Evolutionary conservation across 1,284 basidiomycete genomes (phyloP).

Genomic region (Malassezia sp.): DNA sequence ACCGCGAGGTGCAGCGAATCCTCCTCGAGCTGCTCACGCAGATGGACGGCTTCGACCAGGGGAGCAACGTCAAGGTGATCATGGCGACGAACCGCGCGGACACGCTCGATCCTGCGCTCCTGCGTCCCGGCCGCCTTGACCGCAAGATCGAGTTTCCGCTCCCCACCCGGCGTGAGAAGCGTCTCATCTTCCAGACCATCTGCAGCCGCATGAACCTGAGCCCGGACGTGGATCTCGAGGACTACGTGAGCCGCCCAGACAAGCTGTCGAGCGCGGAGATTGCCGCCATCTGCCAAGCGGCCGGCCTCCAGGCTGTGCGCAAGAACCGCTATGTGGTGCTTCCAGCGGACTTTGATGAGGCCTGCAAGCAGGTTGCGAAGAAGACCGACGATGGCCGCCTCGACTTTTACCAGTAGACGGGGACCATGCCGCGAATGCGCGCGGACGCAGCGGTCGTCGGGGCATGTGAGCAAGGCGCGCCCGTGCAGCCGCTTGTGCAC

Average conservation of each 20-base stretch:
- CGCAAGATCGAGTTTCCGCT: slow-evolving; percentile 97
- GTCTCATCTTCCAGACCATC: slow-evolving; percentile 95
- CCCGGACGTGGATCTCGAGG: slow-evolving; percentile 94
- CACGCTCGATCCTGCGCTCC: slow-evolving; percentile 66
- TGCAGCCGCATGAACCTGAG: slow-evolving; percentile 96
- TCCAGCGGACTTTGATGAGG: slow-evolving; percentile 79
- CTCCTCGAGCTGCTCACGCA: slow-evolving; percentile 95
- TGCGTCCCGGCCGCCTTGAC: slow-evolving; percentile 93
- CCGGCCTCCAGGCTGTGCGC: slow-evolving; percentile 91
- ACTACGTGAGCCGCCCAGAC: slow-evolving; percentile 94
- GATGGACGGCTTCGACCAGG: slow-evolving; percentile 99
- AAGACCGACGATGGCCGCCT: slow-evolving; percentile 41
- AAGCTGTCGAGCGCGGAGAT: slow-evolving; percentile 91
- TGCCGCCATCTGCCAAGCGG: slow-evolving; percentile 87
- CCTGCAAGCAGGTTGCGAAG: slow-evolving; percentile 45
- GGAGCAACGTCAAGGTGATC: slow-evolving; percentile 88
- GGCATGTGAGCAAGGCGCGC: too few relatives aligned
- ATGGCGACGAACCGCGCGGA: slow-evolving; percentile 47
- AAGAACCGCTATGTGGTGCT: slow-evolving; percentile 96
- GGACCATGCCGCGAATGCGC: too few relatives aligned
- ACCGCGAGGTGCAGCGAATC: slow-evolving; percentile 97
- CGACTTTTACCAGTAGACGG: slow-evolving; percentile 42
- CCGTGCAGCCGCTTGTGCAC: too few relatives aligned
- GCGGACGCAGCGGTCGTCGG: too few relatives aligned
- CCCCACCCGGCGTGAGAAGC: slow-evolving; percentile 85